Conservation (phyloP, 164 flowering plant genomes). For the Chloranthus sessilifolius region DNA sequence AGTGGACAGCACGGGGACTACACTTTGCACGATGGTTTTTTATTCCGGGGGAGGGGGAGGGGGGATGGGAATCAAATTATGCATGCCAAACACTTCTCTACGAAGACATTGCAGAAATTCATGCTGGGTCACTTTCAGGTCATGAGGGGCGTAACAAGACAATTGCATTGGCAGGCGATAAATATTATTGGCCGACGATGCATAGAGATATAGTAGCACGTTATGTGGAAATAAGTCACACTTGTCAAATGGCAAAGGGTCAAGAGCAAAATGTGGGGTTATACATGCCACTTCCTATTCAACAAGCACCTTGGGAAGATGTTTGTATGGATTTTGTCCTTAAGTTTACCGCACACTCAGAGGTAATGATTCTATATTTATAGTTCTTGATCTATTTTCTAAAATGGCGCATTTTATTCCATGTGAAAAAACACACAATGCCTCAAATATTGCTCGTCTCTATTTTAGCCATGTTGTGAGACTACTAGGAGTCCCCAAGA, state of each 20-base stretch:
- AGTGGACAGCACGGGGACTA: no score
- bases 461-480: no score
- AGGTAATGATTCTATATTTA: no score
- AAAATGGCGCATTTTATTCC: no score
- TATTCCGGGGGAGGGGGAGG: no score
- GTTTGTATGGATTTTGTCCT: not conserved
- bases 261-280: not conserved
- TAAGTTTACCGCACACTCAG: no score
- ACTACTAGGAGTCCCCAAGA: no score
- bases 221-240: not conserved
- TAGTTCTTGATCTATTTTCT: no score
- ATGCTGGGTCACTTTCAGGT: not conserved
- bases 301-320: not conserved
- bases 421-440: no score
- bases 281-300: not conserved
- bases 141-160: not conserved
- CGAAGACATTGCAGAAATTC: not conserved
- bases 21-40: no score
- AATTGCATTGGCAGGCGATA: not conserved
- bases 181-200: not conserved
- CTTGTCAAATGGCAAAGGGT: not conserved
- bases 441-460: no score
- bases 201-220: not conserved
- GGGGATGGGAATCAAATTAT: no score
- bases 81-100: not conserved